A percentile compares a stretch with the other conserved stretches of the same genome.
These are phyloP conservation scores for Lepiota venenata DNA, from an alignment of 768 basidiomycete genomes.

Conservation along the genomic window DNA sequence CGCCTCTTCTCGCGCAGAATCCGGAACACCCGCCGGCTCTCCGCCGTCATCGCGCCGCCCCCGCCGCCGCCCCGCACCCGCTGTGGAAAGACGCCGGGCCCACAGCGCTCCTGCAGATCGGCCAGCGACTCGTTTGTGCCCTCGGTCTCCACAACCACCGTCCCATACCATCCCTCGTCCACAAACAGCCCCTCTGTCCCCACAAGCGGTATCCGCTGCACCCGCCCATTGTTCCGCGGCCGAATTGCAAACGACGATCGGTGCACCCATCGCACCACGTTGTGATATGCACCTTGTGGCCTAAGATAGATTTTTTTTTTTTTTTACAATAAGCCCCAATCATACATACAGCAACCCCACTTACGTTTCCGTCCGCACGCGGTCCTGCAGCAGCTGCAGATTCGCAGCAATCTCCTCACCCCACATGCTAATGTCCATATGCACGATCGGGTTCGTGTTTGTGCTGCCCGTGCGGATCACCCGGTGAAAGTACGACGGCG, in stretches of 20 bases:
- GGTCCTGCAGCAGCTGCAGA: constrained; percentile 73
- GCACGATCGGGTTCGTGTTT: constrained; percentile 57
- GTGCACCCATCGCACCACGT: constrained; percentile 83
- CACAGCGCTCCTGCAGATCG: constrained; percentile 74
- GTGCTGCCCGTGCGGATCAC: constrained; percentile 64
- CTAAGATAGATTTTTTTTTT: too few relatives aligned
- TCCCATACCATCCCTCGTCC: constrained; percentile 82
- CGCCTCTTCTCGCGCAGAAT: constrained; percentile 77
- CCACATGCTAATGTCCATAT: constrained; percentile 78
- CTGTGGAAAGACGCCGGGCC: constrained; percentile 63
- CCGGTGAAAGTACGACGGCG: constrained; percentile 88
- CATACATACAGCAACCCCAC: neutral
- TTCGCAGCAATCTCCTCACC: constrained; percentile 72
- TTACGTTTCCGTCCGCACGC: constrained; percentile 76
- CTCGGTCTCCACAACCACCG: constrained; percentile 79
- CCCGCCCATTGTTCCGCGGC: constrained; percentile 25
- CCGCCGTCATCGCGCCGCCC: constrained; percentile 32
- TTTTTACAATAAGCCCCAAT: too few relatives aligned
- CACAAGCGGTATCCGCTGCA: constrained; percentile 49
- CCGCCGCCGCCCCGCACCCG: constrained; percentile 40
- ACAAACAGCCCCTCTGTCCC: constrained; percentile 53
- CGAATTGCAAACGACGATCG: constrained; percentile 74
- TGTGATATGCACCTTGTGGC: constrained; percentile 76
- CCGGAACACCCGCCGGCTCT: constrained; percentile 47
- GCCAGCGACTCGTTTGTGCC: constrained; percentile 83